These are phyloP conservation scores for Mycena maculata DNA, from an alignment of 768 basidiomycete genomes.

Conservation along the genomic window DNA sequence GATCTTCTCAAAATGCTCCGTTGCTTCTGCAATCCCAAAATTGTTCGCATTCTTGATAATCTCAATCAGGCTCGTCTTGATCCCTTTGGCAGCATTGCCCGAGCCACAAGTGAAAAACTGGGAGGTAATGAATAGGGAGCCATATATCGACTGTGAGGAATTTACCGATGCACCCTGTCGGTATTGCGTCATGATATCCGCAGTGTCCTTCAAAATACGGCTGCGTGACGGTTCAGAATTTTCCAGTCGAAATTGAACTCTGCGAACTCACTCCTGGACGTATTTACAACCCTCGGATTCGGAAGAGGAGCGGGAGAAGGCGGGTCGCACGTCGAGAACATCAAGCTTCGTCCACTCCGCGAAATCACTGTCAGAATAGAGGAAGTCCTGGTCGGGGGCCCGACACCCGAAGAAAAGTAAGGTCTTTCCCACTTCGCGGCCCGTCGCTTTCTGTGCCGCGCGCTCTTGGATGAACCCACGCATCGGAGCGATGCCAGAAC, in stretches of 20 bases:
- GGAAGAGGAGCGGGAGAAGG: conserved; percentile 46
- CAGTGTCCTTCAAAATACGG: conserved; percentile 37
- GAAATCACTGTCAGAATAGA: conserved; percentile 55
- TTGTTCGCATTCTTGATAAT: conserved; percentile 45
- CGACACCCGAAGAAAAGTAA: conserved; percentile 62
- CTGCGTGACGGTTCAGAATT: background rate
- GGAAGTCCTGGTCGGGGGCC: conserved; percentile 51
- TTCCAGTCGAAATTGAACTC: conserved; percentile 22
- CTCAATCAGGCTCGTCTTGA: conserved; percentile 49
- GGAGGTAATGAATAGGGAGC: background rate
- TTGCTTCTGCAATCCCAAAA: conserved; percentile 42
- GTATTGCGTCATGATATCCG: conserved; percentile 45
- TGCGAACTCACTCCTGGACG: conserved; percentile 48
- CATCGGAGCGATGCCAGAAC: conserved; percentile 60
- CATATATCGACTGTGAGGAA: background rate
- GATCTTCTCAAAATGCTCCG: conserved; percentile 43
- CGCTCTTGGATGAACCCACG: conserved; percentile 63
- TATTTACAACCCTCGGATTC: conserved; percentile 46
- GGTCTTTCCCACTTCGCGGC: conserved; percentile 51
- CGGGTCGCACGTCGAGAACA: conserved; percentile 56
- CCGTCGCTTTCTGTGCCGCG: conserved; percentile 54
- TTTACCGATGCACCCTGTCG: conserved; percentile 48
- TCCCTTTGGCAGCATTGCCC: conserved; percentile 49
- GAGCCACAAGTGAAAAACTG: conserved; percentile 60
- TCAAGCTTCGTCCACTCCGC: conserved; percentile 54